Conservation (phyloP, 2,329 filamentous ascomycete genomes). For the Epicoccum nigrum region DNA sequence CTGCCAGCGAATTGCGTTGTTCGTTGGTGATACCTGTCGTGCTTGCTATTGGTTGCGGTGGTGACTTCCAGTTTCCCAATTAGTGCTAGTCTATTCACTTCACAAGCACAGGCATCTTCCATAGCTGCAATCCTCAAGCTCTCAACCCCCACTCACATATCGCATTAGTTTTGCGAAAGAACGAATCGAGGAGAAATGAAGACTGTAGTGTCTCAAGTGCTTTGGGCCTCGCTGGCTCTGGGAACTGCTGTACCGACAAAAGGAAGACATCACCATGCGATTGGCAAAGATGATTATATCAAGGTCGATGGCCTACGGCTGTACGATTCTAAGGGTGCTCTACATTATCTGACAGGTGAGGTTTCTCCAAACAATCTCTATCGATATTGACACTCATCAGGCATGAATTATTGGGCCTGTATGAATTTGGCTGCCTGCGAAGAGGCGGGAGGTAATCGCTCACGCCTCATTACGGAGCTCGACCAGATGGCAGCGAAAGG, state of each 20-base stretch:
- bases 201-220: slow-evolving; percentile 10
- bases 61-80: too few species aligned
- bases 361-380: too few species aligned
- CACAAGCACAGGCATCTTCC: too few species aligned
- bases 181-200: slow-evolving; percentile 25
- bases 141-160: too few species aligned
- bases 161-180: too few species aligned
- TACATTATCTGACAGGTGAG: slow-evolving; percentile 46
- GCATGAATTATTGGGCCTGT: slow-evolving; percentile 52
- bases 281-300: slow-evolving; percentile 45
- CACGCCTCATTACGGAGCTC: slow-evolving; percentile 47
- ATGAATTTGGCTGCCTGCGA: slow-evolving; percentile 48
- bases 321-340: slow-evolving; percentile 40
- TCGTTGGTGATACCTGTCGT: too few species aligned
- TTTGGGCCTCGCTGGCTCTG: slow-evolving; percentile 22
- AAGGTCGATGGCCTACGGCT: slow-evolving; percentile 43
- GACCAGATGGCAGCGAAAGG: slow-evolving; percentile 50
- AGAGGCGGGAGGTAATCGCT: slow-evolving; percentile 45
- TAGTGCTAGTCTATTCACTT: too few species aligned
- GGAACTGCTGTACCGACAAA: slow-evolving; percentile 13
- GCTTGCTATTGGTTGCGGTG: too few species aligned
- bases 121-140: too few species aligned
- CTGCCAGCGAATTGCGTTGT: too few species aligned
- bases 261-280: slow-evolving; percentile 16
- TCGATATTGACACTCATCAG: slow-evolving; percentile 15